phyloP scores from a whole-genome alignment of 2,329 filamentous ascomycete species.

The Fusarium nanum region DNA sequence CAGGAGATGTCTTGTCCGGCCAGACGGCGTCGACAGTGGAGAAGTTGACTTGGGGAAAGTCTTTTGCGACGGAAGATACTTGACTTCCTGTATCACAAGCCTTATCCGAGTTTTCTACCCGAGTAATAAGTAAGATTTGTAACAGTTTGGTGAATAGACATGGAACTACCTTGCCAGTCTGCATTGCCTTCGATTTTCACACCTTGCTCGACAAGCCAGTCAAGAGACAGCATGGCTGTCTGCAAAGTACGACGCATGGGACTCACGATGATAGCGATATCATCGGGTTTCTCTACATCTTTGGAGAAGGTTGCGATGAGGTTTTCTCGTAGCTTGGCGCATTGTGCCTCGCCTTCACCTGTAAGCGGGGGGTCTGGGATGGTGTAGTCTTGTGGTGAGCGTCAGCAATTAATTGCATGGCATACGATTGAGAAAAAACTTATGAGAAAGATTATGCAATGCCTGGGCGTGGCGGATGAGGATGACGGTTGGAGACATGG shows the following conservation, averaged over 20 bases:
- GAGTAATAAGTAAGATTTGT: neutral
- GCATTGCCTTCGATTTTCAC: slow-evolving; percentile 68
- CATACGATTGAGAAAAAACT: slow-evolving; percentile 48
- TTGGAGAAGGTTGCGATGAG: slow-evolving; percentile 57
- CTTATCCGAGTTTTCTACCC: slow-evolving; percentile 63
- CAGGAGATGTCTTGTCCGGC: slow-evolving; percentile 69
- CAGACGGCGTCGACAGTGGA: slow-evolving; percentile 67
- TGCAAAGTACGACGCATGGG: slow-evolving; percentile 75
- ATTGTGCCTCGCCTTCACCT: slow-evolving; percentile 62
- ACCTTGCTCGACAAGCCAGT: slow-evolving; percentile 67
- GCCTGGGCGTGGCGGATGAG: slow-evolving; percentile 90
- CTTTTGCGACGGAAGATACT: slow-evolving; percentile 55
- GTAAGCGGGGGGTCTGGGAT: slow-evolving; percentile 65
- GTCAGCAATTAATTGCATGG: slow-evolving; percentile 12
- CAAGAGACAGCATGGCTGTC: slow-evolving; percentile 68
- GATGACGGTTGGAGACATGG: slow-evolving; percentile 72
- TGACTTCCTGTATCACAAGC: slow-evolving; percentile 72
- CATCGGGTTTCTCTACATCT: slow-evolving; percentile 43
- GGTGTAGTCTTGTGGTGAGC: slow-evolving; percentile 56
- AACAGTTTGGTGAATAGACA: neutral
- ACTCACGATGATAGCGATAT: slow-evolving; percentile 68
- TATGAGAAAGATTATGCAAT: slow-evolving; percentile 65
- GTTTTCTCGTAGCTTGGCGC: slow-evolving; percentile 56
- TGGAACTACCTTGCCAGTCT: slow-evolving; percentile 69
- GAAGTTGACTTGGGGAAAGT: slow-evolving; percentile 70